Evolutionary conservation across 257 asterid species (phyloP), one percentile per base, ranked within the genome.

Genomic region (Ehretia macrophylla): DNA sequence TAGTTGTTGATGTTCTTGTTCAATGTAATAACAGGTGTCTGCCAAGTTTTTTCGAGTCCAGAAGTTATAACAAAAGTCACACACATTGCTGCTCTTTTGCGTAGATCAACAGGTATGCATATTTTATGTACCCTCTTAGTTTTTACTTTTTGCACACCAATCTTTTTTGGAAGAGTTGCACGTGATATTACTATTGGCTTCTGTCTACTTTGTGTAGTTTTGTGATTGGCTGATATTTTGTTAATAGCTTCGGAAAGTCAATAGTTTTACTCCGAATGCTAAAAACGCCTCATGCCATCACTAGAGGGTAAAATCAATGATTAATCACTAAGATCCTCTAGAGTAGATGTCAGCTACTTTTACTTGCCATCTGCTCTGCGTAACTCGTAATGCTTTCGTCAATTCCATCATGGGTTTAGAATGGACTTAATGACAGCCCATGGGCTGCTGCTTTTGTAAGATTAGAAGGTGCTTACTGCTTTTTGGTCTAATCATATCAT

Each of bases 81-180:
- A 8, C 83, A 83, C 17, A 67, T 82, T 70, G 95, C 90, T 72
- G 59, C 74, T 45, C 57, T 71, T 59, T 75, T 83, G 56, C 66
- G 81, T 0, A 75, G 66, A 72, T 83, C 82, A 56, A 75, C 76
- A 72, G 95, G 96, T 91, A 72, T n/a, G n/a, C n/a, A n/a, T 66
- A 82, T 55, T 65, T 52, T 58, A 32, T 17, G 51, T 51, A 22
- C 51, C 51, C n/a, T 47, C 51, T 19, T 19, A 47, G 3, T 0
- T 5, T 17, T 17, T 48, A 5, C n/a, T 17, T 10, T 16, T 17
- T 17, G 18, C 20, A 10, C 10, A 5, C 10, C 20, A 10, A 10
- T 11, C 5, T 17, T 48, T 17, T 47, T 39, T 18, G 17, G 44
- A 37, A 48, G 5, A n/a, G 53, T 17, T n/a, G 12, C 10, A n/a